These are phyloP conservation scores for Clonostachys chloroleuca DNA, from an alignment of 2,329 filamentous ascomycete species.

Conservation along the genomic window DNA sequence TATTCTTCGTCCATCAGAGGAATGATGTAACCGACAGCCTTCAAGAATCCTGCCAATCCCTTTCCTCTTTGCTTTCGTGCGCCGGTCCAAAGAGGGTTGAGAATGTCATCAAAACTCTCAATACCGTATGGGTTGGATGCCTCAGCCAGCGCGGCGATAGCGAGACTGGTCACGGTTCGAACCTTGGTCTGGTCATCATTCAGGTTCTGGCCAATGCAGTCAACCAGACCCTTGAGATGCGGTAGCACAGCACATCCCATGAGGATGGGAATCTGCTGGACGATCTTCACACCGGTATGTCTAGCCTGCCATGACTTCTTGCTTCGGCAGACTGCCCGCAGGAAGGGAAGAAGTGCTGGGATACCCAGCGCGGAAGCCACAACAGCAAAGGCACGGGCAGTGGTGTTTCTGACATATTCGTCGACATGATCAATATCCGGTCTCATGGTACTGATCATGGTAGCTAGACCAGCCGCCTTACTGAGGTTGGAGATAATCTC, in stretches of 20 bases:
- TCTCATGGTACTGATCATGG: slow-evolving; percentile 99
- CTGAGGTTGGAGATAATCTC: slow-evolving; percentile 98
- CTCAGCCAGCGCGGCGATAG: slow-evolving; percentile 91
- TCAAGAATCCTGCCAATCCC: slow-evolving; percentile 90
- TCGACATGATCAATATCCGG: slow-evolving; percentile 98
- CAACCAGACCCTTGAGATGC: slow-evolving; percentile 91
- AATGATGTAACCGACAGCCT: slow-evolving; percentile 97
- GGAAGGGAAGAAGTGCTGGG: slow-evolving; percentile 88
- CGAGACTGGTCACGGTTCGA: slow-evolving; percentile 89
- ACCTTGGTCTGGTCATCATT: slow-evolving; percentile 99
- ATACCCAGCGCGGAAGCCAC: slow-evolving; percentile 96
- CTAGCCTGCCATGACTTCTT: slow-evolving; percentile 99
- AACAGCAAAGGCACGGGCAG: slow-evolving; percentile 92
- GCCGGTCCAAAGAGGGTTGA: slow-evolving; percentile 96
- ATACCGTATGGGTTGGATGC: slow-evolving; percentile 98
- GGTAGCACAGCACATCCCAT: slow-evolving; percentile 98
- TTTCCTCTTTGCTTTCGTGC: slow-evolving; percentile 95
- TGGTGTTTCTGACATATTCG: slow-evolving; percentile 97
- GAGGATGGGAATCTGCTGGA: slow-evolving; percentile 96
- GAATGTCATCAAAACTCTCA: slow-evolving; percentile 95
- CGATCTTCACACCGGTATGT: slow-evolving; percentile 98
- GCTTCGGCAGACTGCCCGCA: slow-evolving; percentile 91
- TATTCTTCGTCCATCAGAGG: slow-evolving; percentile 99
- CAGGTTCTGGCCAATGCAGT: slow-evolving; percentile 92
- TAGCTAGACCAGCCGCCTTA: slow-evolving; percentile 93